These are phyloP conservation scores for Malus hybrid DNA, from an alignment of 331 rosid genomes.

Conservation along the genomic window DNA sequence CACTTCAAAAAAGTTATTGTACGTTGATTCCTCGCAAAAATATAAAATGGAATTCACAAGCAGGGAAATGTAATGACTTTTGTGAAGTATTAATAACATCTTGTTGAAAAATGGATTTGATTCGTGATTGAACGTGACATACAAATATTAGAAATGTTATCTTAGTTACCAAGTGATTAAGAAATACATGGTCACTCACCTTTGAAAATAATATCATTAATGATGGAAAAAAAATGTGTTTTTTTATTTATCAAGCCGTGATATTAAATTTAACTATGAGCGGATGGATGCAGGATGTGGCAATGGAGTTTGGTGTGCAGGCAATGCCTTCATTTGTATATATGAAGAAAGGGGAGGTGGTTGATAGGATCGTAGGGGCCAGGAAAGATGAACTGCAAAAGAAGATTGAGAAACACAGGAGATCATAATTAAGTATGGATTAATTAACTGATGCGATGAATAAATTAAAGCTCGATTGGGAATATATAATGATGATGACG, in stretches of 20 bases:
- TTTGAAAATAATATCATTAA: no score
- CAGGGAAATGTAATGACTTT: no score
- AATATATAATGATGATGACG: neutral
- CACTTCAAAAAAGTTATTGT: neutral
- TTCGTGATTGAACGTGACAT: neutral
- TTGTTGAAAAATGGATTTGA: neutral
- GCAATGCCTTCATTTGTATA: neutral
- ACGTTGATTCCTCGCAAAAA: neutral
- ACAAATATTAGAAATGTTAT: neutral
- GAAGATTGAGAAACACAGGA: neutral
- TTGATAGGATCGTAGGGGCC: neutral
- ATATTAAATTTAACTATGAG: neutral
- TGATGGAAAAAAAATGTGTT: neutral
- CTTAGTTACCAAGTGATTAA: neutral
- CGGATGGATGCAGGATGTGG: neutral
- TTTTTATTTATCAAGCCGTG: neutral
- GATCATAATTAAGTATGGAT: neutral
- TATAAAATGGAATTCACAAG: no score
- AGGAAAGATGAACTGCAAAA: neutral
- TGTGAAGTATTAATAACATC: no score
- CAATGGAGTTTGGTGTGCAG: neutral
- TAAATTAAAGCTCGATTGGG: neutral
- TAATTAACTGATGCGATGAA: neutral
- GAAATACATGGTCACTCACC: neutral
- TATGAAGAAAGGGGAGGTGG: neutral